These are phyloP conservation scores for Crotalaria pallida DNA, from an alignment of 306 rosid species.

Conservation along the genomic window DNA sequence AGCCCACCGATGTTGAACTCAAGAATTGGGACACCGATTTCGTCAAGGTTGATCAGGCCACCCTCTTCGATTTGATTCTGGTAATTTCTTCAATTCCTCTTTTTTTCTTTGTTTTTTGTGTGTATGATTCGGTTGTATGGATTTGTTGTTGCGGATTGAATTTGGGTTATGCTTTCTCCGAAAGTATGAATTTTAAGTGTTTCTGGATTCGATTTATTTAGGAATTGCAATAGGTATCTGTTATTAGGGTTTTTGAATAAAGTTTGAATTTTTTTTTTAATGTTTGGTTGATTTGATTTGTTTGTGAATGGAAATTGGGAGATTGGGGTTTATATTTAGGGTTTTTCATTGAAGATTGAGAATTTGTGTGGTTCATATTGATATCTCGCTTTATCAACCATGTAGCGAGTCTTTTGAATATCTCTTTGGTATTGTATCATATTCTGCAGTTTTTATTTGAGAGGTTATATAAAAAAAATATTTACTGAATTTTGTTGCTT, in stretches of 20 bases:
- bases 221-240: too few species aligned
- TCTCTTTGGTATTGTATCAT: too few species aligned
- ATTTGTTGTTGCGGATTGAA: not conserved
- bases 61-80: constrained; percentile 73
- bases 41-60: constrained; percentile 71
- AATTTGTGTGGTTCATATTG: not conserved
- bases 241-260: too few species aligned
- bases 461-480: too few species aligned
- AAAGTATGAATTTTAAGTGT: not conserved
- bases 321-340: not conserved
- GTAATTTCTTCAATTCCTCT: constrained; percentile 17
- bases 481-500: too few species aligned
- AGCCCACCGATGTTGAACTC: constrained; percentile 46
- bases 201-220: too few species aligned
- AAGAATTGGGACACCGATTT: constrained; percentile 62
- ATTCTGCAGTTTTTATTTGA: too few species aligned
- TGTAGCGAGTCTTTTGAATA: too few species aligned
- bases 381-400: not conserved
- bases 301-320: not conserved
- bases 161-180: not conserved
- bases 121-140: not conserved
- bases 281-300: too few species aligned
- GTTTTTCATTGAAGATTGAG: not conserved
- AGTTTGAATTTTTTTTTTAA: too few species aligned
- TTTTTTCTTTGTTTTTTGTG: not conserved